Evolutionary conservation across 768 basidiomycete genomes (phyloP), one percentile per base, ranked within the genome.

Genomic region (Lactifluus subvellereus): DNA sequence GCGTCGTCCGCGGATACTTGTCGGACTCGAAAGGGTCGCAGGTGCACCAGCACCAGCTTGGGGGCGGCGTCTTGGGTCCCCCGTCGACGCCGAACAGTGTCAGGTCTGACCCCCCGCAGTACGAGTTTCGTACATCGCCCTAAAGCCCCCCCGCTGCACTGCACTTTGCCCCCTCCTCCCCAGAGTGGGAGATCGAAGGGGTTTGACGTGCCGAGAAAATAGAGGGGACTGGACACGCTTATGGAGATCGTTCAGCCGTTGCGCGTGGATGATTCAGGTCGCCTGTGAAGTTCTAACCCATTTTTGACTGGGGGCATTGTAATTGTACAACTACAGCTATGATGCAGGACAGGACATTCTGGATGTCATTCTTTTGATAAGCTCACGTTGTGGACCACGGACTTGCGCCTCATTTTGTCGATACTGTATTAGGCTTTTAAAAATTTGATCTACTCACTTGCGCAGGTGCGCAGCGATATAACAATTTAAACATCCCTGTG

Each of bases 1-100:
- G 33, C 10, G 30, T 59, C 57, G 11, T 49, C 37, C 49, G 10
- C 22, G 58, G 49, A 18, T 59, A 59, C 50, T n/a, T 59, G 27
- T 10, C 30, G 16, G 38, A 42, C 10, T 59, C 58, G 58, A 52
- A 59, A 32, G 58, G 30, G 27, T 32, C 37, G 10, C 22, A 32
- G 38, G 16, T 4, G 45, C 18, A 9, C 8, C n/a, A 8, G 45
- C n/a, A 45, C 0, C 16, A 16, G 40, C 37, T 11, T 4, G 40
- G 16, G 49, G 13, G 58, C 38, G 42, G 40, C 1, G 18, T 11
- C 32, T 16, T 13, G 22, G 18, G n/a, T 4, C 0, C 16, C 43
- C 6, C 8, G n/a, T 20, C n/a, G 33, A 22, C 45, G 32, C 1
- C 56, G 3, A 6, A 6, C 9, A 14, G 18, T 20, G 14, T 13